These are phyloP conservation scores for Paramarasmius palmivorus DNA, from an alignment of 1,284 basidiomycete species.

Conservation along the genomic window DNA sequence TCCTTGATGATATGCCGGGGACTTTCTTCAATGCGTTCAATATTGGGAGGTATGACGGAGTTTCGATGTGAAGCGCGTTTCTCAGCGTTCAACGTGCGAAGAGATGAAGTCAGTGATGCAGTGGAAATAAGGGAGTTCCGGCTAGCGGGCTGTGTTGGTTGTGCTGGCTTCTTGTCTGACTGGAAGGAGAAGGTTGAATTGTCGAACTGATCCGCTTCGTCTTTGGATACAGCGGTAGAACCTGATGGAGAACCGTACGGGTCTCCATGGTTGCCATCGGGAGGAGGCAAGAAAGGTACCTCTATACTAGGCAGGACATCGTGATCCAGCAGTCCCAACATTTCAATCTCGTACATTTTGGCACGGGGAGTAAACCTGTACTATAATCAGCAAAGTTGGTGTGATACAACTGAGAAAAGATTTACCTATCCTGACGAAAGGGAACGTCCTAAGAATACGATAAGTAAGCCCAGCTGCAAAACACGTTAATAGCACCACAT, in stretches of 20 bases:
- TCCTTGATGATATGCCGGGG: conserved; percentile 49
- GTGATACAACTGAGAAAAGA: conserved; percentile 5
- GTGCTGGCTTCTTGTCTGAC: conserved; percentile 40
- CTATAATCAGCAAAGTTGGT: conserved; percentile 5
- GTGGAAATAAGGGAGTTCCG: conserved; percentile 3
- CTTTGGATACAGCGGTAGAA: conserved; percentile 36
- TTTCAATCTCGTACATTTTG: conserved; percentile 94
- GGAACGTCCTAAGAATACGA: conserved; percentile 56
- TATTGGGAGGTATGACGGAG: conserved; percentile 43
- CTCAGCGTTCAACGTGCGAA: conserved; percentile 25
- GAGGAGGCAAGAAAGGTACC: conserved; percentile 67
- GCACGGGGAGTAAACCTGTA: conserved; percentile 83
- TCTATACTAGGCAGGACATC: conserved; percentile 87
- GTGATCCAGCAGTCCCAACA: conserved; percentile 88
- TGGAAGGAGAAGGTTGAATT: conserved; percentile 60
- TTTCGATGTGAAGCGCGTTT: conserved; percentile 46
- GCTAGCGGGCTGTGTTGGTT: not conserved
- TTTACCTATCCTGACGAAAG: conserved; percentile 79
- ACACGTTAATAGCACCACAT: not conserved
- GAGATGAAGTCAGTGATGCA: not conserved
- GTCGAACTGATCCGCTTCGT: conserved; percentile 72
- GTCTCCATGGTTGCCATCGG: not conserved
- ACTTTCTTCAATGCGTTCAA: conserved; percentile 70
- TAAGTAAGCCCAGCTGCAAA: no score
- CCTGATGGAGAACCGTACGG: conserved; percentile 8